These are phyloP conservation scores for Gaeumannomyces sp. DNA, from an alignment of 2,329 filamentous ascomycete genomes.

Conservation along the genomic window DNA sequence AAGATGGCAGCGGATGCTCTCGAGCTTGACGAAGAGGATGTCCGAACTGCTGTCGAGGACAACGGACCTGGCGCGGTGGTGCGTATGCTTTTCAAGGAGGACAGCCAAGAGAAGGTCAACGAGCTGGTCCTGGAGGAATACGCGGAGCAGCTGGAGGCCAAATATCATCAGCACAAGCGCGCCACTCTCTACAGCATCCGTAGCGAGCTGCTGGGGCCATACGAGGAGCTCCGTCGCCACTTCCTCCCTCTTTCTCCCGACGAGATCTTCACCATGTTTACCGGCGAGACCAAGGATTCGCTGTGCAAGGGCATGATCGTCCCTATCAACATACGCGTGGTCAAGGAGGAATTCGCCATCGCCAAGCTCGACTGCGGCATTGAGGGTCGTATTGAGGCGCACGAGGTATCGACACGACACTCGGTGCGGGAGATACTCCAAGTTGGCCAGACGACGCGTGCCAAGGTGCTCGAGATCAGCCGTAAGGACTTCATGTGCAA, in stretches of 20 bases:
- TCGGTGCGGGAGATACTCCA: conserved; percentile 69
- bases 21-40: conserved; percentile 94
- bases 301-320: conserved; percentile 88
- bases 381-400: conserved; percentile 77
- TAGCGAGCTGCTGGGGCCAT: conserved; percentile 84
- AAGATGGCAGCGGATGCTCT: conserved; percentile 98
- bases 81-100: conserved; percentile 88
- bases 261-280: conserved; percentile 93
- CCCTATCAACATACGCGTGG: conserved; percentile 78
- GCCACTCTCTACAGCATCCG: conserved; percentile 95
- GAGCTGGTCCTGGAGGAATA: conserved; percentile 96
- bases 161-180: conserved; percentile 90
- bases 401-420: conserved; percentile 70
- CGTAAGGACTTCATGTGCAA: conserved; percentile 79
- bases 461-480: conserved; percentile 82
- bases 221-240: conserved; percentile 83
- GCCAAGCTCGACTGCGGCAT: conserved; percentile 91
- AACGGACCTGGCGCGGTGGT: conserved; percentile 87
- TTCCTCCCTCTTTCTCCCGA: conserved; percentile 65
- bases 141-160: conserved; percentile 86
- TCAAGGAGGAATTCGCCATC: conserved; percentile 88
- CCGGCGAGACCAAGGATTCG: conserved; percentile 81
- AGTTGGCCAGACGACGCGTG: conserved; percentile 77
- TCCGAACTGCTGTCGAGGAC: conserved; percentile 89
- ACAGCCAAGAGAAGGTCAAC: conserved; percentile 90